phyloP scores from a whole-genome alignment of 345 rosid species.

The Cochlearia excelsa region DNA sequence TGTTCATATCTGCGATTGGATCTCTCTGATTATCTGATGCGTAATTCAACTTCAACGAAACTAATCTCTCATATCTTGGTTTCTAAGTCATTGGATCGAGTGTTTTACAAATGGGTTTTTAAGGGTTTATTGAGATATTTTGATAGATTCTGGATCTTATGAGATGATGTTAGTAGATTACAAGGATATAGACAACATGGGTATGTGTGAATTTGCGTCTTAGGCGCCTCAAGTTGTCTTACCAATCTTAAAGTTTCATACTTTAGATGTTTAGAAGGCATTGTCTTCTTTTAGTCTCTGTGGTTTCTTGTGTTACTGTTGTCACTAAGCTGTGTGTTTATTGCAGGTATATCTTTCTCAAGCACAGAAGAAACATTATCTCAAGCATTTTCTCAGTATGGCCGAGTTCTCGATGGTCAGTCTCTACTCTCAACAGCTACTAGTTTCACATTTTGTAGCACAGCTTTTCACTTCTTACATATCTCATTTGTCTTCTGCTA shows the following conservation, averaged over 20 bases:
- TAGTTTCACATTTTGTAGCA: not conserved
- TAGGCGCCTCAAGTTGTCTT: not conserved
- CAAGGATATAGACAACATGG: too few species aligned
- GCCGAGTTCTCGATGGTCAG: conserved; percentile 51
- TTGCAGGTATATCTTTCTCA: conserved; percentile 50
- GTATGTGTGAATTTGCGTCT: not conserved
- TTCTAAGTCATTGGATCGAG: not conserved
- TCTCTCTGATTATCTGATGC: conserved; percentile 6
- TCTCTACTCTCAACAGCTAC: conserved; percentile 7
- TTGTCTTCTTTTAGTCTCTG: not conserved
- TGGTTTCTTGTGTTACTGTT: not conserved
- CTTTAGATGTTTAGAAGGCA: conserved; percentile 7
- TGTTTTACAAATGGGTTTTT: not conserved
- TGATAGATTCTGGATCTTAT: too few species aligned
- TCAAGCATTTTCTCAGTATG: conserved; percentile 56
- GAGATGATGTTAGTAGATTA: too few species aligned
- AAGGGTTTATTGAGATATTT: not conserved
- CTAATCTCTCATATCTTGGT: conserved; percentile 5
- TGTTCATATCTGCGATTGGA: not conserved
- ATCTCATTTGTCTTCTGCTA: not conserved
- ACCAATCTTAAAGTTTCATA: conserved; percentile 6
- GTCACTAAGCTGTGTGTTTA: not conserved
- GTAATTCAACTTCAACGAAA: not conserved
- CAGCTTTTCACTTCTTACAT: not conserved
- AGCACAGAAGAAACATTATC: conserved; percentile 44